Evolutionary conservation across 108 stramenopile species (phyloP).

Genomic region (Cyclotella cryptica): DNA sequence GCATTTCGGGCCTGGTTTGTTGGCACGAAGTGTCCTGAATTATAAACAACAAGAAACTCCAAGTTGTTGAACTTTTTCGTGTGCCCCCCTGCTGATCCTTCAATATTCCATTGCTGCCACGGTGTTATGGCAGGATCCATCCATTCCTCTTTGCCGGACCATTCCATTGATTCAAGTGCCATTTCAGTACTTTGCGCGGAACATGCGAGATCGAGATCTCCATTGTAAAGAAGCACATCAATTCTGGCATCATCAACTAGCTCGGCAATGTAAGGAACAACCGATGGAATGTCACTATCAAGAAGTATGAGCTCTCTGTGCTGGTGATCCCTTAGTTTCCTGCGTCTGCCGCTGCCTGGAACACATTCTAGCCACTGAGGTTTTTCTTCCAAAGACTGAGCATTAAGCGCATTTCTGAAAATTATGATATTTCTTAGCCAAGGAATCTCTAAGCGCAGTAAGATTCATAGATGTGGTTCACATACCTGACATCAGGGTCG

Average conservation of each 20-base stretch:
- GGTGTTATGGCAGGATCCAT: constrained; percentile 38
- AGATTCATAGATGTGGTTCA: background rate
- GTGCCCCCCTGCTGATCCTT: constrained; percentile 61
- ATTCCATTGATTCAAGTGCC: constrained; percentile 67
- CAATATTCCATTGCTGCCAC: constrained; percentile 63
- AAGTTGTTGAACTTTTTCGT: constrained; percentile 58
- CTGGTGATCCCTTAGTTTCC: constrained; percentile 19
- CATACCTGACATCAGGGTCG: constrained; percentile 54
- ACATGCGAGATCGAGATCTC: constrained; percentile 75
- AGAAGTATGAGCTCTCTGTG: constrained; percentile 51
- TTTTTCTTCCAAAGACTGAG: constrained; percentile 32
- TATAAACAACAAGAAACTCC: constrained; percentile 67
- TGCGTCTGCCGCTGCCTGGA: constrained; percentile 68
- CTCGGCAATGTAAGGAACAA: constrained; percentile 73
- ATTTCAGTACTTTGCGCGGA: constrained; percentile 64
- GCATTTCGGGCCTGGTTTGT: constrained; percentile 61
- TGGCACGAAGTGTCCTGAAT: constrained; percentile 77
- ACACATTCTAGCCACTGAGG: constrained; percentile 63
- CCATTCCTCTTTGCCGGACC: constrained; percentile 68
- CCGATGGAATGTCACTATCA: constrained; percentile 65
- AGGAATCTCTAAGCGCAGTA: background rate
- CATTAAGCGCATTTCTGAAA: constrained; percentile 57
- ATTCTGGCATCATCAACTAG: constrained; percentile 75
- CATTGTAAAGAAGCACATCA: constrained; percentile 74
- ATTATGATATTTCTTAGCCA: background rate